Base-by-base conservation (phyloP, 2,329 filamentous ascomycete species). In the Penicillium italicum region DNA sequence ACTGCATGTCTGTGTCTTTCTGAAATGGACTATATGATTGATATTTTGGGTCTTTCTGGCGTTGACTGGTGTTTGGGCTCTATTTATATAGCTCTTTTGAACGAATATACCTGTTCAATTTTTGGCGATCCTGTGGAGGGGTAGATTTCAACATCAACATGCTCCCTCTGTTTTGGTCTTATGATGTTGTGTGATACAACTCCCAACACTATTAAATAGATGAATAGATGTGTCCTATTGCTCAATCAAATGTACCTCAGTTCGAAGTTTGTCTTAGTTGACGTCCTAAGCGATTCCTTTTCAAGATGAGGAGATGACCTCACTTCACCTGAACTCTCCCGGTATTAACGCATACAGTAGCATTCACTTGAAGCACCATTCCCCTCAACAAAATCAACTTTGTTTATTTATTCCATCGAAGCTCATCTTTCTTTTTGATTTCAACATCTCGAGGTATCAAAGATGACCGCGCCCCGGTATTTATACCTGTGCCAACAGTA, bases 61-160 rank as follows among this genome's bases (percentile, higher is more conserved):
- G 52, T 50, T 40, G 4, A 33, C 38, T 38, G 46, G 52, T 38
- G 52, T 55, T 30, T 42, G 40, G 46, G 16, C 7, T 44, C 22
- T 26, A 16, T 20, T 33, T 44, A 3, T 31, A 26, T 33, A 38
- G 18, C 26, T 50, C 18, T 33, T 10, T n/a, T 18, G 33, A 43
- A 37, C 38, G 38, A 30, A 49, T 31, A 42, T 34, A 49, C 12
- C 18, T 42, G 22, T 28, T 18, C 33, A 42, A 24, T 50, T 7
- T 38, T 42, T 50, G 31, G 36, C 26, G 5, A 44, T 44, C 7
- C n/a, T 22, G 7, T 16, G 11, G 5, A 24, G 5, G 24, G 33
- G 42, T 45, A 45, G 12, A 6, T 31, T 20, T 14, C n/a, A 12
- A 5, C 11, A 16, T 44, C 7, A 3, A 7, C n/a, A 44, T 10